Percentiles rank a stretch among this genome's conserved stretches.
Conservation (phyloP, 805 yeast genomes). For the Suhomyces tanzawaensis region DNA sequence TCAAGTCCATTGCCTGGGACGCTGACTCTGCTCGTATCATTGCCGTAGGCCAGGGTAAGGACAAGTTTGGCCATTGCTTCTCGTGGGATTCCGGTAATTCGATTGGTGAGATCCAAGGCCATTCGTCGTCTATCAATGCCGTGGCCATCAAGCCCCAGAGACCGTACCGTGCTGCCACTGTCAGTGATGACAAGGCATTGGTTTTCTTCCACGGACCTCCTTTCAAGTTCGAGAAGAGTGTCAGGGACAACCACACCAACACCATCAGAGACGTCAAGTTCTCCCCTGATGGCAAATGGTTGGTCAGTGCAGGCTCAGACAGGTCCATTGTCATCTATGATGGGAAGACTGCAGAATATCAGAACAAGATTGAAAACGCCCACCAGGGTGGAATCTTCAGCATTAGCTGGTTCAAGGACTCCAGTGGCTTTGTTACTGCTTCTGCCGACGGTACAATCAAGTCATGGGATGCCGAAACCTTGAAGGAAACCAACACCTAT, state of each 20-base stretch:
- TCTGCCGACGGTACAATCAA: slow-evolving; percentile 81
- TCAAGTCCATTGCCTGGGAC: slow-evolving; percentile 89
- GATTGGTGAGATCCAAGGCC: slow-evolving; percentile 96
- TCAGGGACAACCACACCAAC: slow-evolving; percentile 72
- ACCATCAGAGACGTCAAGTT: slow-evolving; percentile 79
- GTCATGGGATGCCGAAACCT: slow-evolving; percentile 51
- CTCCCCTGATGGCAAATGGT: slow-evolving; percentile 73
- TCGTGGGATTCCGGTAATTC: slow-evolving; percentile 94
- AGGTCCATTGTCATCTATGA: slow-evolving; percentile 75
- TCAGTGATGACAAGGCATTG: slow-evolving; percentile 80
- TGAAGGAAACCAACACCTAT: slow-evolving; percentile 49
- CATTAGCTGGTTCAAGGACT: slow-evolving; percentile 63
- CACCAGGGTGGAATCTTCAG: slow-evolving; percentile 84
- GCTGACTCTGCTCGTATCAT: slow-evolving; percentile 80
- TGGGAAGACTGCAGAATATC: slow-evolving; percentile 79
- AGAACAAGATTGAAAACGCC: slow-evolving; percentile 48
- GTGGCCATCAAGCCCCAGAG: slow-evolving; percentile 81
- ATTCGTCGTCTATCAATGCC: slow-evolving; percentile 76
- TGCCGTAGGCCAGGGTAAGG: slow-evolving; percentile 94
- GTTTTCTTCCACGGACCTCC: slow-evolving; percentile 93
- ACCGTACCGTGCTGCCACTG: slow-evolving; percentile 93
- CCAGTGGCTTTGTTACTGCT: slow-evolving; percentile 63
- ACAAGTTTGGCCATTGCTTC: slow-evolving; percentile 87
- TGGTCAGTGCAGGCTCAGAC: slow-evolving; percentile 85
- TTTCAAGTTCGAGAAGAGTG: slow-evolving; percentile 74